A percentile compares a stretch with the other conserved stretches of the same genome.
Conservation (phyloP, 768 basidiomycete genomes). For the Kwoniella dejecticola region DNA sequence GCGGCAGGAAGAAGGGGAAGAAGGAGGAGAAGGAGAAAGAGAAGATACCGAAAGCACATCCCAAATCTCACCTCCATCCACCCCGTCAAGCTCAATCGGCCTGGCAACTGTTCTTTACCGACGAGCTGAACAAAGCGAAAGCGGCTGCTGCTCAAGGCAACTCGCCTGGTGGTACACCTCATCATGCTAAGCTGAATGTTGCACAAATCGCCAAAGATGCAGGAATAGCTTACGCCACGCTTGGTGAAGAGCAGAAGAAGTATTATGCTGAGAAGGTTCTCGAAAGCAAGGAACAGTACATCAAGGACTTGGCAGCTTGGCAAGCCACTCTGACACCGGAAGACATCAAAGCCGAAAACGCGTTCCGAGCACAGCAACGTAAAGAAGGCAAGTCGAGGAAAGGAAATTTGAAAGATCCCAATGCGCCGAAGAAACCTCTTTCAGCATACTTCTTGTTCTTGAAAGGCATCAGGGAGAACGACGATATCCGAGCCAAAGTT, state of each 20-base stretch:
- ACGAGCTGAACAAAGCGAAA: constrained; percentile 76
- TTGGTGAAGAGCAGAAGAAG: constrained; percentile 78
- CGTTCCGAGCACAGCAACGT: constrained; percentile 84
- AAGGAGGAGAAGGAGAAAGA: constrained; percentile 37
- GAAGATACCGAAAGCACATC: constrained; percentile 41
- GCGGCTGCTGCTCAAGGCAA: constrained; percentile 39
- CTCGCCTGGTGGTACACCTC: constrained; percentile 46
- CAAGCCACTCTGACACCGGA: constrained; percentile 87
- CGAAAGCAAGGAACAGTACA: constrained; percentile 79
- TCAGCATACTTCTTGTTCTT: constrained; percentile 94
- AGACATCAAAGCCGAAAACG: constrained; percentile 92
- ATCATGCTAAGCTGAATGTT: constrained; percentile 77
- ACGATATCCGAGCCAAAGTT: constrained; percentile 71
- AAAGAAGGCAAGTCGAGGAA: constrained; percentile 89
- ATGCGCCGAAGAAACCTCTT: constrained; percentile 93
- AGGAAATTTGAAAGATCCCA: constrained; percentile 94
- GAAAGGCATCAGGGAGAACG: constrained; percentile 81
- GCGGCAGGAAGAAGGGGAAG: constrained; percentile 34
- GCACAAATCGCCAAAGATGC: constrained; percentile 95
- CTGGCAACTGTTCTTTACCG: constrained; percentile 95
- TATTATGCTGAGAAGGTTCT: constrained; percentile 80
- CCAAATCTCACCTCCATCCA: constrained; percentile 77
- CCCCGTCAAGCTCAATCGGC: constrained; percentile 91
- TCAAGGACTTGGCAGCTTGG: constrained; percentile 78
- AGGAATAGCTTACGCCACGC: constrained; percentile 79